phyloP scores from a whole-genome alignment of 2,329 filamentous ascomycete species.

The Nothopassalora personata region DNA sequence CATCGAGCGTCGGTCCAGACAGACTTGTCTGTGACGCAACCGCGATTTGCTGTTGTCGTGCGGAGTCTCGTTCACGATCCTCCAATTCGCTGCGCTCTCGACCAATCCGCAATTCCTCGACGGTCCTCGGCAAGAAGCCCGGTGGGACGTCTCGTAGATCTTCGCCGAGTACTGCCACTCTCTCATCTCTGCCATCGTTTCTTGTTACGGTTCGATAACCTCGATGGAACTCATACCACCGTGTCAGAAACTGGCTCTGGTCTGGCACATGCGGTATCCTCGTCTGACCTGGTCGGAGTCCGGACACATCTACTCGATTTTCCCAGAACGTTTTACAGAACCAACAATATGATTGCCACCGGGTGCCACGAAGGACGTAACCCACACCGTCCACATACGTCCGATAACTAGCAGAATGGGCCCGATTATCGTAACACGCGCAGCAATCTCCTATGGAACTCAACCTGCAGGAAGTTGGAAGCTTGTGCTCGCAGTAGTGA shows the following conservation, averaged over 20 bases:
- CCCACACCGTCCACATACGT: constrained; percentile 49
- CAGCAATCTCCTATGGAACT: constrained; percentile 30
- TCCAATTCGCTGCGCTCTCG: constrained; percentile 27
- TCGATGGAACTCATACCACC: constrained; percentile 48
- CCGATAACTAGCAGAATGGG: constrained; percentile 40
- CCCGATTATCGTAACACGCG: constrained; percentile 30
- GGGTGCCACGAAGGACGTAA: constrained; percentile 43
- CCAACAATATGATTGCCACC: constrained; percentile 50
- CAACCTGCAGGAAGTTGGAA: constrained; percentile 29
- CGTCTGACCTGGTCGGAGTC: constrained; percentile 41
- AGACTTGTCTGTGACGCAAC: constrained; percentile 9
- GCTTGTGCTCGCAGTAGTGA: constrained; percentile 30
- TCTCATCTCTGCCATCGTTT: constrained; percentile 41
- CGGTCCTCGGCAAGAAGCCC: constrained; percentile 42
- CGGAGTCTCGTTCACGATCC: constrained; percentile 14
- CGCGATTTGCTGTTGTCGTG: constrained; percentile 3
- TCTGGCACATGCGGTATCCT: constrained; percentile 45
- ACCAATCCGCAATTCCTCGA: constrained; percentile 41
- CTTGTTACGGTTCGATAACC: constrained; percentile 40
- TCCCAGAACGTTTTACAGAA: constrained; percentile 50
- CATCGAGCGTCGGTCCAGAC: constrained; percentile 29
- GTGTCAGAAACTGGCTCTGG: constrained; percentile 41
- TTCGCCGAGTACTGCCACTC: constrained; percentile 45
- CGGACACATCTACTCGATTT: constrained; percentile 40
- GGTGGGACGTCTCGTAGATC: constrained; percentile 43